Percentiles rank a stretch among this genome's conserved stretches.
These are phyloP conservation scores for Eimeria necatrix DNA, from an alignment of 169 alveolate genomes.

Conservation along the genomic window DNA sequence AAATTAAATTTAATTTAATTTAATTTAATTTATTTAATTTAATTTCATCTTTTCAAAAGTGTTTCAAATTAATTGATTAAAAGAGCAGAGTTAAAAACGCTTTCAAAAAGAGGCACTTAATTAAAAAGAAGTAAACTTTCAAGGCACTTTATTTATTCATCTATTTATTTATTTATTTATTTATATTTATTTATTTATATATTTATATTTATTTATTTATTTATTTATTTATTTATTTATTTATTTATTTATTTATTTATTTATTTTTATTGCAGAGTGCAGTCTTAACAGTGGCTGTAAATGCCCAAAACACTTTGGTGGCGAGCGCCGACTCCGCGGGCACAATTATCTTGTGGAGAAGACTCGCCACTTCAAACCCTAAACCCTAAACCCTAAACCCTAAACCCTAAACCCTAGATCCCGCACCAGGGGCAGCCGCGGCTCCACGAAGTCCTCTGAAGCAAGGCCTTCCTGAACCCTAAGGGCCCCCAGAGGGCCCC, in stretches of 20 bases:
- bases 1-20: not conserved
- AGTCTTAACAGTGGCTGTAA: constrained; percentile 83
- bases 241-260: constrained; percentile 28
- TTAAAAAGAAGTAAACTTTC: no score
- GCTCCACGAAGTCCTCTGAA: no score
- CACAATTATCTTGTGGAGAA: constrained; percentile 80
- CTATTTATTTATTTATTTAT: no score
- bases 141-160: no score
- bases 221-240: not conserved
- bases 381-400: no score
- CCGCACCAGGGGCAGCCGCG: no score
- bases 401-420: no score
- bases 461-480: no score
- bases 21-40: not conserved
- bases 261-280: constrained; percentile 65
- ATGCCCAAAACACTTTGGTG: constrained; percentile 76
- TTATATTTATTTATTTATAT: not conserved
- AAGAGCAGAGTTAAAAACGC: no score
- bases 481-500: no score
- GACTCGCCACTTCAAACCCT: constrained; percentile 29
- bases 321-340: constrained; percentile 81
- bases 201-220: not conserved
- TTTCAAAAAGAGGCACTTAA: no score
- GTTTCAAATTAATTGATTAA: no score
- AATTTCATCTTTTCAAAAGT: not conserved